phyloP scores from a whole-genome alignment of 176 grass and related monocot species.

The Ampelocalamus luodianensis region DNA sequence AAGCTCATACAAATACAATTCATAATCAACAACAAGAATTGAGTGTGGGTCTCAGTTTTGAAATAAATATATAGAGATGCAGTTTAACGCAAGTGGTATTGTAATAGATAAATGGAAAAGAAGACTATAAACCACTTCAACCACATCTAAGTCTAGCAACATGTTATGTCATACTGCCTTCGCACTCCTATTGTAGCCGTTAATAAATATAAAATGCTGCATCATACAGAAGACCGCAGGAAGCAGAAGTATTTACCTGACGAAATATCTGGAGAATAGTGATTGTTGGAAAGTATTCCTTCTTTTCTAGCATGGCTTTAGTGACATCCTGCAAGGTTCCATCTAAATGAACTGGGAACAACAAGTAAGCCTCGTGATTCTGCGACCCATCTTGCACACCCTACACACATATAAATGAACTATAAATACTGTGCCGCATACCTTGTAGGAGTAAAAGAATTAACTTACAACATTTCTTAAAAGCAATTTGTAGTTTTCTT shows the following conservation, averaged over 20 bases:
- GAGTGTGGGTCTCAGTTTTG: background rate
- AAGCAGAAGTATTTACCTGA: slow-evolving; percentile 62
- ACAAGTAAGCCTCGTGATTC: slow-evolving; percentile 85
- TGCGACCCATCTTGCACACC: slow-evolving; percentile 66
- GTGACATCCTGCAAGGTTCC: slow-evolving; percentile 73
- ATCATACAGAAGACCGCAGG: slow-evolving; percentile 27
- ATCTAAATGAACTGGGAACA: slow-evolving; percentile 94
- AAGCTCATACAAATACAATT: background rate
- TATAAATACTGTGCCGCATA: background rate
- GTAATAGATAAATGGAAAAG: background rate
- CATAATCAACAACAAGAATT: slow-evolving; percentile 7
- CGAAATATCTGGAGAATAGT: slow-evolving; percentile 88
- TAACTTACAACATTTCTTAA: background rate
- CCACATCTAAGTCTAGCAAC: background rate
- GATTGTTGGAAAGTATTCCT: slow-evolving; percentile 63
- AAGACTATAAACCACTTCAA: background rate
- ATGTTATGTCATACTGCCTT: background rate
- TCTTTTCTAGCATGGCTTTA: slow-evolving; percentile 72
- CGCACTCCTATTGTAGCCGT: background rate
- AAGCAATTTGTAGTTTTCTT: background rate
- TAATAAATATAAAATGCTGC: background rate
- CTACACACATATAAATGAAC: slow-evolving; percentile 39
- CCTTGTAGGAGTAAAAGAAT: background rate
- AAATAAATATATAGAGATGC: slow-evolving; percentile 4
- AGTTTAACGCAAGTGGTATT: background rate